Conservation (phyloP, 1,284 basidiomycete genomes). For the Ustilago trichophora region DNA sequence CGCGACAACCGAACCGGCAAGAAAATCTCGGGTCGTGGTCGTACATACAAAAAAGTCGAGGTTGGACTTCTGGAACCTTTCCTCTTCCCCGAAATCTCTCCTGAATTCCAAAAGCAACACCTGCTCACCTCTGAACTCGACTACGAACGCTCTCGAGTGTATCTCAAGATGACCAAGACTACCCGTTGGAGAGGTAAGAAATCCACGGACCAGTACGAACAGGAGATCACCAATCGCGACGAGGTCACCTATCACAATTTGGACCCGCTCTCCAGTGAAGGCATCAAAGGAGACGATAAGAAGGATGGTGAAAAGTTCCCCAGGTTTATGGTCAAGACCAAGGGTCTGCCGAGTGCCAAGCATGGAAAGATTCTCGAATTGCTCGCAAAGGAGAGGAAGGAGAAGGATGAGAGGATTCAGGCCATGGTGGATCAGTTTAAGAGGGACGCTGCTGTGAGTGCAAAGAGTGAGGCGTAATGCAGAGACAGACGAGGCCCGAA, state of each 20-base stretch:
- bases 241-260: conserved; percentile 10
- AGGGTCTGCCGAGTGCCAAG: conserved; percentile 51
- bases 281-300: conserved; percentile 5
- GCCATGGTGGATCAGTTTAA: conserved; percentile 38
- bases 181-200: conserved; percentile 54
- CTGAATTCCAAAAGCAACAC: conserved; percentile 49
- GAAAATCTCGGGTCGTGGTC: conserved; percentile 62
- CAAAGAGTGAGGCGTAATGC: no score
- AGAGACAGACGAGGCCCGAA: no score
- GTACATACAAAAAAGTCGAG: conserved; percentile 64
- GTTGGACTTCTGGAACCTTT: conserved; percentile 65
- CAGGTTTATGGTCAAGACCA: conserved; percentile 32
- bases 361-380: conserved; percentile 55
- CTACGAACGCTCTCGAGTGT: conserved; percentile 47
- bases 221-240: conserved; percentile 29
- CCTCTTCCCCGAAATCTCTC: conserved; percentile 59
- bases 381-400: conserved; percentile 39
- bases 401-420: conserved; percentile 48
- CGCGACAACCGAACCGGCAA: conserved; percentile 70
- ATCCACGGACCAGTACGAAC: conserved; percentile 30
- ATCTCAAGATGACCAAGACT: conserved; percentile 59
- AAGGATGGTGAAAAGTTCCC: conserved; percentile 23
- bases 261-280: conserved; percentile 12
- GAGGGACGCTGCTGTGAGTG: conserved; percentile 4
- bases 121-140: conserved; percentile 52